Evolutionary conservation across 2,329 filamentous ascomycete species (phyloP).

Genomic region (Calonectria montana): DNA sequence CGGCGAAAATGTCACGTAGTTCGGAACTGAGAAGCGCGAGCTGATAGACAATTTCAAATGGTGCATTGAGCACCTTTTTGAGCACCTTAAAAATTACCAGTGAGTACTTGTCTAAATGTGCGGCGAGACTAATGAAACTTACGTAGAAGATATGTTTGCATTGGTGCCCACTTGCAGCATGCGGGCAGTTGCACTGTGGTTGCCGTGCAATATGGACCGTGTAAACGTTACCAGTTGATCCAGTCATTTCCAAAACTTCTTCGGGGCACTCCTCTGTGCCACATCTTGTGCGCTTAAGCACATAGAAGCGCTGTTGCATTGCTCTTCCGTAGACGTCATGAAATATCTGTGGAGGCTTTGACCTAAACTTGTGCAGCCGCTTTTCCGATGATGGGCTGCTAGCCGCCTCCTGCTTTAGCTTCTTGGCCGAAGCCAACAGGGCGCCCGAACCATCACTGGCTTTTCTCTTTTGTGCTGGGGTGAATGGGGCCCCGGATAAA

Average conservation of each 20-base stretch:
- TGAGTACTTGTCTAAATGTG: background rate
- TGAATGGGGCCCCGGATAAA: background rate
- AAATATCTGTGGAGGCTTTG: conserved; percentile 50
- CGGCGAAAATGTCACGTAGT: conserved; percentile 67
- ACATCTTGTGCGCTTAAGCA: conserved; percentile 53
- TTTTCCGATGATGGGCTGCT: conserved; percentile 44
- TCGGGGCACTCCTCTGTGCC: conserved; percentile 53
- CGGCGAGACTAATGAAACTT: conserved; percentile 22
- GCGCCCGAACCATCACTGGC: background rate
- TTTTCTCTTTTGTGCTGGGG: conserved; percentile 34
- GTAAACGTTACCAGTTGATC: conserved; percentile 75
- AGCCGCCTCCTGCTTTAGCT: conserved; percentile 6
- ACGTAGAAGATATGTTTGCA: conserved; percentile 76
- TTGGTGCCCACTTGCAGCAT: conserved; percentile 63
- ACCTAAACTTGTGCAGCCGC: conserved; percentile 49
- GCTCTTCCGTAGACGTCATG: conserved; percentile 52
- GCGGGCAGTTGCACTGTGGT: conserved; percentile 67
- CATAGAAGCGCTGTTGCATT: conserved; percentile 58
- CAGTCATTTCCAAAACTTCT: conserved; percentile 69
- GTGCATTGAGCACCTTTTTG: conserved; percentile 68
- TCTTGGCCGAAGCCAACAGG: conserved; percentile 24
- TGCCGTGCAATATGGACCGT: conserved; percentile 63
- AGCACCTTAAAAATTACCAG: conserved; percentile 57
- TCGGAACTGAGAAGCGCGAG: conserved; percentile 69
- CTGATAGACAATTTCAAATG: conserved; percentile 68